These are phyloP conservation scores for Ajuga reptans DNA, from an alignment of 305 asterid species.

Conservation along the genomic window DNA sequence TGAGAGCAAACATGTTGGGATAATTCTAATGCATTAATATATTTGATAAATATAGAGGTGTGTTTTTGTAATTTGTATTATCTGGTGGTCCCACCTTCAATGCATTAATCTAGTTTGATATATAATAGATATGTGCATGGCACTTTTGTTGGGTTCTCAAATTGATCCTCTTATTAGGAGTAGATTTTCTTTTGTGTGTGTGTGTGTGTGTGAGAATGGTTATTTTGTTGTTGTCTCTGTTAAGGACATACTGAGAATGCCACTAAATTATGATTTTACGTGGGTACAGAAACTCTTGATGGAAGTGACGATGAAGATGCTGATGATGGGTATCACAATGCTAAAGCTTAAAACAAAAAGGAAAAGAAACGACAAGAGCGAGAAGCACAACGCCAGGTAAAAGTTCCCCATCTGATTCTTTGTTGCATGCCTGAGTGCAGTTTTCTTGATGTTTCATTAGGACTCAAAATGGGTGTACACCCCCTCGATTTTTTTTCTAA, in stretches of 20 bases:
- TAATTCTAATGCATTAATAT: conserved; percentile 2
- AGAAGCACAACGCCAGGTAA: conserved; percentile 86
- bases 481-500: neutral
- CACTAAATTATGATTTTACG: conserved; percentile 1
- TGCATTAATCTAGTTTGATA: neutral
- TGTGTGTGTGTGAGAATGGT: neutral
- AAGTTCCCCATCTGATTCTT: neutral
- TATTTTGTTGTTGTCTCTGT: neutral
- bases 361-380: conserved; percentile 88
- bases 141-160: neutral
- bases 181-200: neutral
- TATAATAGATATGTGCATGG: neutral
- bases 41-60: neutral
- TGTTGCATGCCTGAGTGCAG: neutral
- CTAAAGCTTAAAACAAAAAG: conserved; percentile 60
- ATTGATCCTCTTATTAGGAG: neutral
- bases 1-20: neutral
- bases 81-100: neutral
- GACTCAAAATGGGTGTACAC: neutral
- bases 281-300: conserved; percentile 50
- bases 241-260: neutral
- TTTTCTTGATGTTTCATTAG: neutral
- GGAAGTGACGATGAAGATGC: conserved; percentile 77
- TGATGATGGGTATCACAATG: conserved; percentile 51
- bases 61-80: neutral